phyloP scores from a whole-genome alignment of 2,329 filamentous ascomycete genomes.

The Ceratocystis diversiconidia region DNA sequence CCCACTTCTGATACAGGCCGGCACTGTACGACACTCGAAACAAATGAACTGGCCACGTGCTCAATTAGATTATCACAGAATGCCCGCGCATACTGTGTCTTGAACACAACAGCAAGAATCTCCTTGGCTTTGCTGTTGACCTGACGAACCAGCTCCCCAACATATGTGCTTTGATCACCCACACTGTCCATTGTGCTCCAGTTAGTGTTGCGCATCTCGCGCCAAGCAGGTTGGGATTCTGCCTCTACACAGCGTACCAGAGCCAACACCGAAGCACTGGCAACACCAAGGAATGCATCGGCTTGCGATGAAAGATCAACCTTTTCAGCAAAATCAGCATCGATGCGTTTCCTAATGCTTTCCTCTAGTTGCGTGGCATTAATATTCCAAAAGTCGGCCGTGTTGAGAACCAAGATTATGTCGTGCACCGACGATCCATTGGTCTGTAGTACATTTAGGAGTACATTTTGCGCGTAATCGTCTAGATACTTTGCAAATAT shows the following conservation, averaged over 20 bases:
- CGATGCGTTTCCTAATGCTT: conserved; percentile 82
- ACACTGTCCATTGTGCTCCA: conserved; percentile 92
- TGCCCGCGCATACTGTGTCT: conserved; percentile 84
- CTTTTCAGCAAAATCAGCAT: conserved; percentile 56
- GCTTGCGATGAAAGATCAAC: conserved; percentile 88
- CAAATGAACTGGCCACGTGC: conserved; percentile 62
- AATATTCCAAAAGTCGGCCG: conserved; percentile 90
- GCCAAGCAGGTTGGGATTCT: conserved; percentile 75
- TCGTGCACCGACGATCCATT: conserved; percentile 54
- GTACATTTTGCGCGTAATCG: conserved; percentile 84
- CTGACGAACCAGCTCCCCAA: conserved; percentile 62
- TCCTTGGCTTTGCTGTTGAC: conserved; percentile 60
- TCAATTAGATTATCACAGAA: conserved; percentile 97
- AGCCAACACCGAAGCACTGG: conserved; percentile 69
- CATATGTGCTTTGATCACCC: conserved; percentile 85
- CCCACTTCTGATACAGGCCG: conserved; percentile 85
- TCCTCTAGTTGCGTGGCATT: conserved; percentile 91
- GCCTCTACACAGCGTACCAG: conserved; percentile 73
- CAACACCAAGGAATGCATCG: conserved; percentile 89
- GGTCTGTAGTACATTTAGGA: conserved; percentile 54
- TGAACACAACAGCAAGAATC: conserved; percentile 63
- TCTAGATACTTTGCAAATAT: conserved; percentile 88
- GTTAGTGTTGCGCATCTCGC: conserved; percentile 91
- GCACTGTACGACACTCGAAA: conserved; percentile 74
- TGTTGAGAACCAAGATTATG: conserved; percentile 77